Evolutionary conservation across 129 eudicot genomes (phyloP), one percentile per base, ranked within the genome.

Genomic region (Mikania micrantha): DNA sequence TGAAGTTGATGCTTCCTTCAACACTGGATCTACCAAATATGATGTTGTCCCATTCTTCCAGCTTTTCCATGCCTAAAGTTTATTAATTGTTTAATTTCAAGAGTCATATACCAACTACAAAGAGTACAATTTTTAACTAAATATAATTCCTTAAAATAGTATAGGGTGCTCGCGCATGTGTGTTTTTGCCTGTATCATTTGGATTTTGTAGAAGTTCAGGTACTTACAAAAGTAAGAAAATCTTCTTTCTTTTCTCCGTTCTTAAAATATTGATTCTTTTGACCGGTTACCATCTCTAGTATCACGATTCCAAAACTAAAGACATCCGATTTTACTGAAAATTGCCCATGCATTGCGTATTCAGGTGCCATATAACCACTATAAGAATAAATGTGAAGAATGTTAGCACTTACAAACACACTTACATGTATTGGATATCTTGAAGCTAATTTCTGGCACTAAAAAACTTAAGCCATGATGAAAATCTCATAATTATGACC

Each of bases 291-390:
- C 67, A 61, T 36, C 47, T 74, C 58, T 40, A 74, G 77, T 27
- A 78, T 31, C 21, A 73, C 27, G n/a, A 78, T 29, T 12, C 83
- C 70, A 67, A 58, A 78, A 9, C 74, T 47, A 73, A 65, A 64
- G 6, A 67, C 72, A 13, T 53, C 60, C 0, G 60, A 53, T 34
- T 53, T 53, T 4, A 53, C 35, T 4, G 60, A 53, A 12, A 22
- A 53, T 24, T 53, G 60, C 1, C 34, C 60, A 53, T 53, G 34
- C 60, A 53, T 53, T 2, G 17, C 60, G 24, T 53, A 53, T 25
- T 53, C 60, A 53, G 60, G 60, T 2, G 60, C 60, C 60, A 53
- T 53, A 53, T 53, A 53, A 53, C 60, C 60, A 7, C 60, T 53
- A 9, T 53, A 11, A 53, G 0, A 53, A 0, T 24, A 12, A 32